phyloP scores from a whole-genome alignment of 2,329 filamentous ascomycete genomes.

The Rutstroemia sp. region DNA sequence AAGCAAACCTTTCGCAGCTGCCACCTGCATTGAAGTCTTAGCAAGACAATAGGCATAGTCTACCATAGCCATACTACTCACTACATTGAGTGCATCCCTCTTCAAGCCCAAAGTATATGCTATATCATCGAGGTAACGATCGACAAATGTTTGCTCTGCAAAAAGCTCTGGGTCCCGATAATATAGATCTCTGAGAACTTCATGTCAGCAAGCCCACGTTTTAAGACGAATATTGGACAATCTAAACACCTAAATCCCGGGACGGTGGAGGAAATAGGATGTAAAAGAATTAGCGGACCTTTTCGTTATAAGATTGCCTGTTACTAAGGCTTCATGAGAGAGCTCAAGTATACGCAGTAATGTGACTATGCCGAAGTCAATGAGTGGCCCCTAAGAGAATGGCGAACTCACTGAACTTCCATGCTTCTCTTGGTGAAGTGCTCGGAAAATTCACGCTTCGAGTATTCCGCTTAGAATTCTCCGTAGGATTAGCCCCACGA shows the following conservation, averaged over 20 bases:
- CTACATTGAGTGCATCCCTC: constrained; percentile 63
- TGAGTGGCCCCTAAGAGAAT: constrained; percentile 7
- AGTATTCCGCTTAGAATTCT: background rate
- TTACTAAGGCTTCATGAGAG: constrained; percentile 50
- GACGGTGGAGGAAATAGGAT: background rate
- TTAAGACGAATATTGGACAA: background rate
- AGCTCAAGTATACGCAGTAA: constrained; percentile 52
- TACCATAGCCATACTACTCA: constrained; percentile 32
- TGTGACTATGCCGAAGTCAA: constrained; percentile 36
- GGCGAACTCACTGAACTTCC: constrained; percentile 42
- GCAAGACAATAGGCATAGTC: background rate
- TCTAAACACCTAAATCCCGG: background rate
- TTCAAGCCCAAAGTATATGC: constrained; percentile 60
- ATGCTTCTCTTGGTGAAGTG: constrained; percentile 38
- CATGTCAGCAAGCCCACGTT: background rate
- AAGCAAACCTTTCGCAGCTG: constrained; percentile 65
- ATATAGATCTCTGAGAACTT: constrained; percentile 60
- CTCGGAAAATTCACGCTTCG: constrained; percentile 39
- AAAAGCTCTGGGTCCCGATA: constrained; percentile 72
- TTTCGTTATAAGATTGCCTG: constrained; percentile 51
- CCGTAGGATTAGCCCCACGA: background rate
- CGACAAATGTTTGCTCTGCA: constrained; percentile 58
- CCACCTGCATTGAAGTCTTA: constrained; percentile 43
- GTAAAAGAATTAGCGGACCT: constrained; percentile 36
- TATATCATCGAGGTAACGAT: constrained; percentile 67